These are phyloP conservation scores for Cystofilobasidium bisporidii DNA, from an alignment of 768 basidiomycete species.

Conservation along the genomic window DNA sequence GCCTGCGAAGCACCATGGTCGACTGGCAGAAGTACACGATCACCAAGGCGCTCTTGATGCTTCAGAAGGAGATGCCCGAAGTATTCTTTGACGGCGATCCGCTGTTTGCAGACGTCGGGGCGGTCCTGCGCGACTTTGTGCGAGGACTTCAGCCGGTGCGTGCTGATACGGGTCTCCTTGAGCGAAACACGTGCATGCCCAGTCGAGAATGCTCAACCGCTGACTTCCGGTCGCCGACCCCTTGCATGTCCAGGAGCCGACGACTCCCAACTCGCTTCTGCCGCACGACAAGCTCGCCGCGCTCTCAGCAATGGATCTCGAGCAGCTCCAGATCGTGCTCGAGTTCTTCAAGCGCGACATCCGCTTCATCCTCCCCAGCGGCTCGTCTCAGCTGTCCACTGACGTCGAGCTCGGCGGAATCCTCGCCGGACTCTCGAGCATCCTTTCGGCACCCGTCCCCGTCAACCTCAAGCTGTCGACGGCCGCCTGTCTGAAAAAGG, in stretches of 20 bases:
- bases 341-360: conserved; percentile 1
- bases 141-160: background rate
- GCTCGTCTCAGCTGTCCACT: background rate
- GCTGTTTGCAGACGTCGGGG: background rate
- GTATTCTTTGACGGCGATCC: conserved; percentile 2
- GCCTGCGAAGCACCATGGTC: background rate
- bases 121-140: background rate
- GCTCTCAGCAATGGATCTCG: background rate
- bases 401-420: background rate
- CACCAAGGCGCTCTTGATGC: background rate
- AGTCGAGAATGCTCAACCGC: too few species aligned
- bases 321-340: background rate
- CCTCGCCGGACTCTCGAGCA: background rate
- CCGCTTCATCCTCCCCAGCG: background rate
- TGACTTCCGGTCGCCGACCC: background rate
- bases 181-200: too few species aligned
- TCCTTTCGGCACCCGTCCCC: background rate
- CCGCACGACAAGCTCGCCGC: background rate
- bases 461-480: background rate
- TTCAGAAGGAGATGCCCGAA: background rate
- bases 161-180: background rate
- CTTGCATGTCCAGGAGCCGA: background rate
- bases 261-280: background rate
- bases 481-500: background rate
- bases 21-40: conserved; percentile 2